Percentiles rank a stretch among this genome's conserved stretches.
Evolutionary conservation across 73 alveolate genomes (phyloP).

Genomic region (Paramecium caudatum): DNA sequence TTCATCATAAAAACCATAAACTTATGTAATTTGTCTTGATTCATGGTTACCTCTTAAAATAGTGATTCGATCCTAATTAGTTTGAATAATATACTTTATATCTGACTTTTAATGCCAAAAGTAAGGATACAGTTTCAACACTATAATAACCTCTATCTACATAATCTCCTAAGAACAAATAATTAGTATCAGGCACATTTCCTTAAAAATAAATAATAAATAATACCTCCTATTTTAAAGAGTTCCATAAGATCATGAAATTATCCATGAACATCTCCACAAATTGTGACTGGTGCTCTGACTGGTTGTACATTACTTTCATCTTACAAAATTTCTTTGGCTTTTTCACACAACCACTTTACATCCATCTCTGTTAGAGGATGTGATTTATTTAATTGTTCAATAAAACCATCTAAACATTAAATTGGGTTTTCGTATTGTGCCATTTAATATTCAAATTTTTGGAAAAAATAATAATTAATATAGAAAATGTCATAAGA

Average conservation of each 20-base stretch:
- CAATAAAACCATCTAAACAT: constrained; percentile 72
- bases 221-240: constrained; percentile 85
- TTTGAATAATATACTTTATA: constrained; percentile 70
- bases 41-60: constrained; percentile 88
- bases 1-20: constrained; percentile 90
- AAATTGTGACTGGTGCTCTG: constrained; percentile 90
- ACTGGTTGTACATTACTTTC: constrained; percentile 92
- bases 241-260: constrained; percentile 93
- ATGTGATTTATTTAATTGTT: constrained; percentile 74
- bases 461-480: neutral
- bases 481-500: constrained; percentile 32
- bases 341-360: constrained; percentile 93
- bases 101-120: constrained; percentile 85
- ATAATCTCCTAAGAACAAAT: constrained; percentile 88
- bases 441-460: constrained; percentile 39
- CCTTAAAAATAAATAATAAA: constrained; percentile 81
- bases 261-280: constrained; percentile 97
- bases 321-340: constrained; percentile 94
- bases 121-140: constrained; percentile 85
- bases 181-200: constrained; percentile 86
- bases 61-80: constrained; percentile 80
- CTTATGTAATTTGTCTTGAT: constrained; percentile 85
- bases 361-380: constrained; percentile 94
- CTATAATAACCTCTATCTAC: constrained; percentile 89
- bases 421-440: constrained; percentile 46